Base-by-base conservation (phyloP, 176 grass and related monocot genomes). In the Bothriochloa decipiens region DNA sequence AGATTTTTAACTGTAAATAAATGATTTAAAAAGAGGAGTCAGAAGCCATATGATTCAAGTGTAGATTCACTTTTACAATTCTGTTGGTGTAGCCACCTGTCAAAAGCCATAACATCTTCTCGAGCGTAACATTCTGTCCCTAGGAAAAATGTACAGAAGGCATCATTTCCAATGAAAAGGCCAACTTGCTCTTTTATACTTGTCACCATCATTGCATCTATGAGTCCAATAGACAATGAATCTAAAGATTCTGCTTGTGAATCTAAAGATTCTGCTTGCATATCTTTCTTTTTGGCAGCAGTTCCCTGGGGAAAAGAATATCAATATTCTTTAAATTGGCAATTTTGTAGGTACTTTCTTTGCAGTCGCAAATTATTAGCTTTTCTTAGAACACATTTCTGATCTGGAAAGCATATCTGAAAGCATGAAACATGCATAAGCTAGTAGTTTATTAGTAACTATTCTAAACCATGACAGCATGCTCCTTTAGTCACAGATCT, bases 191-290 rank as follows among this genome's bases (percentile, higher is more conserved):
- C 25, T 74, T 65, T 83, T 57, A 35, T 16, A 23, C 33, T 23
- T 67, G 49, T 25, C 46, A 74, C 58, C 60, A 81, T 77, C 76
- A 69, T 80, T 49, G 35, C 1, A 85, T 36, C 36, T n/a, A 68
- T 9, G 26, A 43, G 18, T 25, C n/a, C 35, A 69, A 13, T 37
- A 29, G 33, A 77, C 17, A 52, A 77, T 2, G 23, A 36, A 36
- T 36, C 1, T 36, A 36, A 36, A 36, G 6, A 13, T 74, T 83
- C 53, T 4, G 17, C 11, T 27, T 27, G 13, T 2, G 23, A 36
- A 36, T 36, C 1, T 36, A 36, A 36, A 36, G 6, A 13, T 74
- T 83, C 53, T 4, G 17, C 11, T 27, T 27, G 13, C 83, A 79
- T 16, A 36, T 28, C 5, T 55, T 27, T 46, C 6, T 68, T 20